Evolutionary conservation across 2,329 filamentous ascomycete species (phyloP), one percentile per base, ranked within the genome.

Genomic region (Purpureocillium lavendulum): DNA sequence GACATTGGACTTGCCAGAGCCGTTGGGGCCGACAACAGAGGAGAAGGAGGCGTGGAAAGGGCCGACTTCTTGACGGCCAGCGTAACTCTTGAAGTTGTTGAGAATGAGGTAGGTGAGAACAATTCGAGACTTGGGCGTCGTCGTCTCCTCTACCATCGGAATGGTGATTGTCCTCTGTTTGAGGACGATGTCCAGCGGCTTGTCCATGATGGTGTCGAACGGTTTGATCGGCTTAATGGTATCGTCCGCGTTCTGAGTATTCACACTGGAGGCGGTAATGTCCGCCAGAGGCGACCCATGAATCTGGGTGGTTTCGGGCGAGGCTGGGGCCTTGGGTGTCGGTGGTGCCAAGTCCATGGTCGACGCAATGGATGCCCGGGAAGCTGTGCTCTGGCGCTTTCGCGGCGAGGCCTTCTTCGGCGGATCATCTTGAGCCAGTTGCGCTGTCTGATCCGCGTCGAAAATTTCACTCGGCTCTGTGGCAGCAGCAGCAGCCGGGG

Each of bases 31-130:
- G 9, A 98, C 92, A 2, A 98, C 92, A 0, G 92, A 96, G 2
- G 92, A 96, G 65, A 98, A 98, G 0, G 92, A 98, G 2, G 87
- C 77, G 59, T 98, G 92, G 60, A 98, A 98, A 0, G 92, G 92
- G 0, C 92, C 92, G 43, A 98, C 92, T 64, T 94, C 84, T 60
- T 98, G 92, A 45, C 85, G 74, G 4, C 92, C 92, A 13, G 92
- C 92, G 59, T 98, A 98, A 67, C 90, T 97, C 69, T 98, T 98
- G 77, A 98, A 98, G 63, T 98, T 98, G 49, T 79, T 94, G 50
- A 98, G 73, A 43, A 94, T 81, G 36, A 98, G 71, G 57, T 95
- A 87, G 14, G 87, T 92, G 48, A 98, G 90, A 39, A 97, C 90
- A 48, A 92, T 89, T 39, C 92, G 84, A 38, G 87, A 71, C 59